Evolutionary conservation across 495 filamentous ascomycete genomes (phyloP).

Genomic region (Neurospora hispaniola): DNA sequence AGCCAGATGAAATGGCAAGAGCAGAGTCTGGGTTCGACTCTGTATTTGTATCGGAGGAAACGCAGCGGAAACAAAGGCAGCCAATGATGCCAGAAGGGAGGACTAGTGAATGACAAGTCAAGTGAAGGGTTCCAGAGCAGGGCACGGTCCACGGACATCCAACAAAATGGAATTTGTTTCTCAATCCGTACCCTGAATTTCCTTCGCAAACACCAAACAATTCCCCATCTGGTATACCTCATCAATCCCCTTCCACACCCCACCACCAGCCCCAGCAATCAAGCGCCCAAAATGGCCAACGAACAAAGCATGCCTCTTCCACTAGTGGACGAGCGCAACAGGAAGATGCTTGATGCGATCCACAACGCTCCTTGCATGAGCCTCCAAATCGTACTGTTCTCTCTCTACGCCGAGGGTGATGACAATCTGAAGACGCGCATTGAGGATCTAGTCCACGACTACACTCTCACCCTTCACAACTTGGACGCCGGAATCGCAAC

Average conservation of each 20-base stretch:
- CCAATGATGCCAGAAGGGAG: not conserved
- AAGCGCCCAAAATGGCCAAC: not conserved
- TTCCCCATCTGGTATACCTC: not conserved
- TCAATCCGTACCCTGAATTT: not conserved
- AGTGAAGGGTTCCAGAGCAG: not conserved
- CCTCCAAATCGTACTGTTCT: not conserved
- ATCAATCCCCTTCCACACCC: not conserved
- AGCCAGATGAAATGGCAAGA: too few relatives aligned
- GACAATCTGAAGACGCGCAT: not conserved
- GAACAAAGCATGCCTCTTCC: not conserved
- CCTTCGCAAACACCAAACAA: not conserved
- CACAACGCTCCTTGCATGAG: not conserved
- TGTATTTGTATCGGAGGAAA: not conserved
- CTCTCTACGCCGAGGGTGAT: not conserved
- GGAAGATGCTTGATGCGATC: not conserved
- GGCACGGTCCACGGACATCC: not conserved
- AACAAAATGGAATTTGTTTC: not conserved
- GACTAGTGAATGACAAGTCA: not conserved
- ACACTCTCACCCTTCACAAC: too few relatives aligned
- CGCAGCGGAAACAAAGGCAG: not conserved
- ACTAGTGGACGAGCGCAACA: not conserved
- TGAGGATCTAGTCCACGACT: not conserved
- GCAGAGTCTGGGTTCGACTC: too few relatives aligned
- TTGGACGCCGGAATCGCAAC: too few relatives aligned
- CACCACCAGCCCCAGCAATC: not conserved